phyloP scores from a whole-genome alignment of 2,329 filamentous ascomycete species.

The Lasiodiplodia citricola region DNA sequence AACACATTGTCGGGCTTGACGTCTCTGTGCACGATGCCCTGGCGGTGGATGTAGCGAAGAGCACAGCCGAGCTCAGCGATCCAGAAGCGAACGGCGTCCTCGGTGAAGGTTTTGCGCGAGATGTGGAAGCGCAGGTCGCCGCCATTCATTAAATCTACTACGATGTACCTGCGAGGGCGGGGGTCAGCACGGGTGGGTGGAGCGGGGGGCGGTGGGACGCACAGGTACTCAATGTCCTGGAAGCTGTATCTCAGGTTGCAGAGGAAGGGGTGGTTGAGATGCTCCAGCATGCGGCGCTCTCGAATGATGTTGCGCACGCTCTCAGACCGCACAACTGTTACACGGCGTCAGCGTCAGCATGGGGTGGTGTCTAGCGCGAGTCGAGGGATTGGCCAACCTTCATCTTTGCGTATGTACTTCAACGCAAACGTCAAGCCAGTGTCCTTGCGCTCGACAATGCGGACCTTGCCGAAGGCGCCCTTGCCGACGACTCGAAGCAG shows the following conservation, averaged over 20 bases:
- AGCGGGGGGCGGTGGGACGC: constrained; percentile 44
- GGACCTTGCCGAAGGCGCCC: constrained; percentile 97
- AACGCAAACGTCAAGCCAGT: constrained; percentile 91
- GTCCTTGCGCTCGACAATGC: constrained; percentile 97
- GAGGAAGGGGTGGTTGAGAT: constrained; percentile 96
- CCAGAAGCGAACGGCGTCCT: constrained; percentile 97
- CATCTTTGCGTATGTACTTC: constrained; percentile 99
- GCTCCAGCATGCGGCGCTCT: constrained; percentile 96
- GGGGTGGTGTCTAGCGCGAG: constrained; percentile 25
- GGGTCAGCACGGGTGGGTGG: not conserved
- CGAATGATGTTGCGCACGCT: constrained; percentile 98
- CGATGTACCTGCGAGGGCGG: constrained; percentile 70
- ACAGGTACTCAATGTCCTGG: constrained; percentile 99
- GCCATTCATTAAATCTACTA: constrained; percentile 97
- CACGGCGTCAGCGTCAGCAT: constrained; percentile 36
- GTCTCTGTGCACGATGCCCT: constrained; percentile 50
- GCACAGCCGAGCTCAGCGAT: constrained; percentile 93
- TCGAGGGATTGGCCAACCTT: constrained; percentile 66
- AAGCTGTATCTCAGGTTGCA: constrained; percentile 99
- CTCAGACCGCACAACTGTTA: constrained; percentile 89
- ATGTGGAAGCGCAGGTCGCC: constrained; percentile 98
- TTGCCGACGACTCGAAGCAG: constrained; percentile 94
- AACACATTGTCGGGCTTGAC: constrained; percentile 51
- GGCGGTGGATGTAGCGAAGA: constrained; percentile 60
- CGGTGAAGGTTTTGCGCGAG: constrained; percentile 95